These are phyloP conservation scores for Trichoderma afroharzianum DNA, from an alignment of 2,329 filamentous ascomycete genomes.

Conservation along the genomic window DNA sequence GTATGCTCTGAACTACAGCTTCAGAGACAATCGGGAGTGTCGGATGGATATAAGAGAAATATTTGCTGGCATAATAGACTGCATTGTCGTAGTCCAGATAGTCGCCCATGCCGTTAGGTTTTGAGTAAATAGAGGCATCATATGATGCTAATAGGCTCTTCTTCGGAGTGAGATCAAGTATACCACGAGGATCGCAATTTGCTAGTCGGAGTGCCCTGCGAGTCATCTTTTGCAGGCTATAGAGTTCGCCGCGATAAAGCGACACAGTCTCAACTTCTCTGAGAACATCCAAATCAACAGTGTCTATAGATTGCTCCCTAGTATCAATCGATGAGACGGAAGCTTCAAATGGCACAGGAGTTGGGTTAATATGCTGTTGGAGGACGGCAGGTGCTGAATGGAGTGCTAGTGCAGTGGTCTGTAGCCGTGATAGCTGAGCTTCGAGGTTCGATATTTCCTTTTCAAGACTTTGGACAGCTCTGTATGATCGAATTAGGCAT, in stretches of 20 bases:
- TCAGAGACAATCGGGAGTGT: background rate
- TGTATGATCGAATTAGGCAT: background rate
- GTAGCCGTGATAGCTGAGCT: constrained; percentile 5
- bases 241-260: background rate
- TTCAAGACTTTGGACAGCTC: background rate
- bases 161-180: background rate
- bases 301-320: background rate
- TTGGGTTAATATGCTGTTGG: background rate
- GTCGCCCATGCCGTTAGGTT: background rate
- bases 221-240: background rate
- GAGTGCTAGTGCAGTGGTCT: background rate
- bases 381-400: background rate
- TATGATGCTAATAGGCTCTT: background rate
- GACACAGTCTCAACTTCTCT: background rate
- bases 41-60: background rate
- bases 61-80: background rate
- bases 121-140: background rate
- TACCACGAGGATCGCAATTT: background rate
- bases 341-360: background rate
- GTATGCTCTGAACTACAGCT: background rate
- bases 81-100: background rate
- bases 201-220: background rate
- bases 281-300: background rate
- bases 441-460: constrained; percentile 8
- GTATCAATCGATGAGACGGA: background rate